Base-by-base conservation (phyloP, 768 basidiomycete species). In the Phanerochaete carnosa region DNA sequence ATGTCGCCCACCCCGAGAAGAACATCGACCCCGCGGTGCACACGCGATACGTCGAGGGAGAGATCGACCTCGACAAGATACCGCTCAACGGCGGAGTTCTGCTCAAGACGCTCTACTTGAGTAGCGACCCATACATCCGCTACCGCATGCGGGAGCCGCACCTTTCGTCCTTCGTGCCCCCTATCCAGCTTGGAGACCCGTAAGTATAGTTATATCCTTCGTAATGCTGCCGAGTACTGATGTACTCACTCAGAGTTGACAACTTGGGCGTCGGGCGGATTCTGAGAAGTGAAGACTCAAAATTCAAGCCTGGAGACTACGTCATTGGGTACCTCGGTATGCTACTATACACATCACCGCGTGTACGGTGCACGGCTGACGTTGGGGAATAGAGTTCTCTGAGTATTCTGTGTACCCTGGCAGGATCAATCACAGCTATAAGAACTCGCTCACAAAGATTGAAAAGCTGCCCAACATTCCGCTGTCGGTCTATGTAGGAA, bases 31-130 rank as follows among this genome's bases (percentile, higher is more conserved):
- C 54, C 8, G 59, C 23, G 3, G 59, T 46, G 23, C 50, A 53
- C 39, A 3, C 51, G 12, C 47, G 59, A 26, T 60, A 64, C 30
- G 53, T 32, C 35, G 47, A 58, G 12, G 13, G 54, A 23, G 39
- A 43, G 16, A 59, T 68, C 56, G 66, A 68, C 54, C 47, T 64
- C 28, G 66, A 66, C 23, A 62, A 61, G 39, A 60, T 58, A 2
- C 63, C 63, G 5, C 63, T 64, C 47, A 62, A 62, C 43, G 66
- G 66, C 35, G 68, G 68, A 23, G 52, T 64, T 19, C 60, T 68
- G 26, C 19, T 66, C 47, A 64, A 69, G 59, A 63, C 62, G 2
- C 39, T 69, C 33, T 39, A 30, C 25, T 51, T 69, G 2, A 58
- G 58, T 29, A 56, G 55, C 43, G 68, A 69, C 45, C 65, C 67